A percentile compares a stretch with the other conserved stretches of the same genome.
Evolutionary conservation across 2,329 filamentous ascomycete genomes (phyloP).

Genomic region (Ophiostoma ulmi): DNA sequence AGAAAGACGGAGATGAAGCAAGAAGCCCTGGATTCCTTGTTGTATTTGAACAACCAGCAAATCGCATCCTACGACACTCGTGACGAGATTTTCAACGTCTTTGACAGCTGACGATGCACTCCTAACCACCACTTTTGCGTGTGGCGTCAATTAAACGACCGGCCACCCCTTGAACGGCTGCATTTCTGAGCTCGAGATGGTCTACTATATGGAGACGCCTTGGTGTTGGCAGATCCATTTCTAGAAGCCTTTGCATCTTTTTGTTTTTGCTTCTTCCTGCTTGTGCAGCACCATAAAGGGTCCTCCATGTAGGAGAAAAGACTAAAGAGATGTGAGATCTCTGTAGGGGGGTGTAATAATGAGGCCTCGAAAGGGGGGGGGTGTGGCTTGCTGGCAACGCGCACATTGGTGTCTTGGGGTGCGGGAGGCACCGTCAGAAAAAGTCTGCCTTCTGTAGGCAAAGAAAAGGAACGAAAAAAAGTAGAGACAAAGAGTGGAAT

Average conservation of each 20-base stretch:
- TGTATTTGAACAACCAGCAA: slow-evolving; percentile 15
- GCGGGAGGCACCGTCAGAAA: slow-evolving; percentile 2
- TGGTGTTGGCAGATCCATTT: slow-evolving; percentile 20
- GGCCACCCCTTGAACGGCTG: slow-evolving; percentile 24
- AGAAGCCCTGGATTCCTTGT: slow-evolving; percentile 14
- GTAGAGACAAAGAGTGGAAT: background rate
- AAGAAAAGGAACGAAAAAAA: background rate
- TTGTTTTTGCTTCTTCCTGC: slow-evolving; percentile 4
- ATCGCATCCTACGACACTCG: background rate
- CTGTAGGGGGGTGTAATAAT: background rate
- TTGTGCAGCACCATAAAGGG: background rate
- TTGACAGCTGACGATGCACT: slow-evolving; percentile 4
- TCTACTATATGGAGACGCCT: background rate
- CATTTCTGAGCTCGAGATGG: slow-evolving; percentile 20
- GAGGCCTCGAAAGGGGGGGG: background rate
- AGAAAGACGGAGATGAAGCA: slow-evolving; percentile 21
- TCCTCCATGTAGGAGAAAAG: background rate
- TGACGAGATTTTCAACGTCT: background rate
- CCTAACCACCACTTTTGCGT: slow-evolving; percentile 1
- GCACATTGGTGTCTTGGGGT: background rate
- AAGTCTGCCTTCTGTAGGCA: background rate
- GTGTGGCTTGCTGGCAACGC: background rate
- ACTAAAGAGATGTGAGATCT: background rate
- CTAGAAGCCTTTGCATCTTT: background rate
- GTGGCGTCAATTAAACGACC: slow-evolving; percentile 18